A percentile compares a stretch with the other conserved stretches of the same genome.
Evolutionary conservation across 2,329 filamentous ascomycete species (phyloP).

Genomic region (Xylariomycetidae sp.): DNA sequence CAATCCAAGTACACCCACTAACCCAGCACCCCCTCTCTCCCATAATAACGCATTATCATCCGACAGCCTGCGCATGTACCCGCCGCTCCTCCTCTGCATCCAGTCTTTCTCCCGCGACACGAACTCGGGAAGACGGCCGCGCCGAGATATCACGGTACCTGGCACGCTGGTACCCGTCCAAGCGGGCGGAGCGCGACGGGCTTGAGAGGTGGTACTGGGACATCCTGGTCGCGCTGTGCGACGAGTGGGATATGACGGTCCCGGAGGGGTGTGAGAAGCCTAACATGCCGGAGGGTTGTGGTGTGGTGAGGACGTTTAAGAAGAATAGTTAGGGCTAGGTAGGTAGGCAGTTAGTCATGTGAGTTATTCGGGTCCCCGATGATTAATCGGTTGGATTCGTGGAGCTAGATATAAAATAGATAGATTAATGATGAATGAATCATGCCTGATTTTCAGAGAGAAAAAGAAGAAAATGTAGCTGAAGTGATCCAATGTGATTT

Average conservation of each 20-base stretch:
- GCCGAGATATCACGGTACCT: constrained; percentile 1
- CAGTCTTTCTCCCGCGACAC: neutral
- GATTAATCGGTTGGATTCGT: too few species aligned
- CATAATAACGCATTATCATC: neutral
- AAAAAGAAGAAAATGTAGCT: too few species aligned
- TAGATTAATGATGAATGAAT: too few species aligned
- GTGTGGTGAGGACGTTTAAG: too few species aligned
- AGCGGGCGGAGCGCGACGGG: constrained; percentile 1
- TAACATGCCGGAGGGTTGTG: too few species aligned
- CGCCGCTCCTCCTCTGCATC: neutral
- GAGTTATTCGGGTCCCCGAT: too few species aligned
- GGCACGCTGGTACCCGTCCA: constrained; percentile 2
- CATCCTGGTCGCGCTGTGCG: constrained; percentile 1
- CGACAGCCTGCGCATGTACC: neutral
- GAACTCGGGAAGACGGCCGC: neutral
- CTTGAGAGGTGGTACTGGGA: constrained; percentile 6
- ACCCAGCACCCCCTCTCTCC: constrained; percentile 2
- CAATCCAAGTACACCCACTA: constrained; percentile 1
- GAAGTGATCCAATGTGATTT: too few species aligned
- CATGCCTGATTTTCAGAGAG: too few species aligned
- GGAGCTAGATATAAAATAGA: too few species aligned
- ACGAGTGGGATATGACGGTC: constrained; percentile 3
- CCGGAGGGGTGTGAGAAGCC: constrained; percentile 1
- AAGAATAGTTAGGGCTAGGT: too few species aligned
- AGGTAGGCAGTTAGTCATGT: too few species aligned